Evolutionary conservation across 2,329 filamentous ascomycete species (phyloP).

Genomic region (Beauveria bassiana): DNA sequence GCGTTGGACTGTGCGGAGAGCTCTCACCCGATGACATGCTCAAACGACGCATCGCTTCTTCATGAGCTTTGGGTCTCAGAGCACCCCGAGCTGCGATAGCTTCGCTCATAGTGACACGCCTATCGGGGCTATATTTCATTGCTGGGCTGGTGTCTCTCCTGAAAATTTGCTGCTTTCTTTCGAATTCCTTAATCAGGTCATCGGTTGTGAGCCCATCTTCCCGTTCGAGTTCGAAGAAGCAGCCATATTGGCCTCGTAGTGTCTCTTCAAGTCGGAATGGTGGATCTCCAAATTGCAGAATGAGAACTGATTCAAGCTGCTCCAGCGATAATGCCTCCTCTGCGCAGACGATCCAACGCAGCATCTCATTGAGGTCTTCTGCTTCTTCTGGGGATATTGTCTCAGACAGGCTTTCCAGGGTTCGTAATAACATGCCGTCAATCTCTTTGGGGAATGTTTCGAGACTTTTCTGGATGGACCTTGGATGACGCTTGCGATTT

Average conservation of each 20-base stretch:
- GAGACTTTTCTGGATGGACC: slow-evolving; percentile 36
- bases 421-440: slow-evolving; percentile 34
- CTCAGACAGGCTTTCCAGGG: slow-evolving; percentile 32
- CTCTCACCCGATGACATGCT: slow-evolving; percentile 15
- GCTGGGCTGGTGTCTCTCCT: neutral
- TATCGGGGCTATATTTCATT: neutral
- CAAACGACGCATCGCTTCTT: neutral
- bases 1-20: slow-evolving; percentile 19
- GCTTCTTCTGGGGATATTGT: slow-evolving; percentile 31
- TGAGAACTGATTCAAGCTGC: slow-evolving; percentile 35
- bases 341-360: slow-evolving; percentile 39
- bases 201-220: slow-evolving; percentile 37
- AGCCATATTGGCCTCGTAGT: slow-evolving; percentile 36
- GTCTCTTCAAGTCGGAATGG: slow-evolving; percentile 34
- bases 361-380: slow-evolving; percentile 37
- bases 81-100: neutral
- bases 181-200: slow-evolving; percentile 31
- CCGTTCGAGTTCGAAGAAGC: slow-evolving; percentile 37
- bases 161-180: slow-evolving; percentile 21
- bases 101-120: neutral
- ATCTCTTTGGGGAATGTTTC: slow-evolving; percentile 36
- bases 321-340: slow-evolving; percentile 35
- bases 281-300: slow-evolving; percentile 33
- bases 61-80: neutral
- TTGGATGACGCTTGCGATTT: slow-evolving; percentile 35